Base-by-base conservation (phyloP, 2,329 filamentous ascomycete genomes). In the Curvularia eragrostidis region DNA sequence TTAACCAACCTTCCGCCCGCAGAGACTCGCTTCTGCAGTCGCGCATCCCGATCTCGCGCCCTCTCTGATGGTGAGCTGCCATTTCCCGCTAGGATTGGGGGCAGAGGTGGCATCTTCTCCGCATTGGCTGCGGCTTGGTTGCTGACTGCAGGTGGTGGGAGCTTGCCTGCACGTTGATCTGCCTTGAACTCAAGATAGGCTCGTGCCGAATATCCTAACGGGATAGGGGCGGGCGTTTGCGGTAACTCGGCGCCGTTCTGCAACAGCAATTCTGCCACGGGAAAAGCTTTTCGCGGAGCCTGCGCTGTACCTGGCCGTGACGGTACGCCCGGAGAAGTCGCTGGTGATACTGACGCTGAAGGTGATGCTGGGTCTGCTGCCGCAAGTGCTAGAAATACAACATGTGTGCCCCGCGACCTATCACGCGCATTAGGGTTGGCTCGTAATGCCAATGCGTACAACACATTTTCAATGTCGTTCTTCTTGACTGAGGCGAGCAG, bases 161-260 rank as follows among this genome's bases (percentile, higher is more conserved):
- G 69, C 54, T 69, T 73, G 8, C 80, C 80, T 5, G 77, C 64
- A 24, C 75, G 73, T 61, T 81, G 80, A 39, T 82, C 80, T n/a
- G 74, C 75, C 65, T 87, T 97, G 78, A 93, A 88, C 64, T 96
- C 93, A 47, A 98, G 82, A 69, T 97, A 99, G 32, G 90, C 77
- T 70, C 91, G 89, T 2, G 95, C 94, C 46, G 89, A 89, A 9
- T 86, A 83, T 59, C 91, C 93, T 10, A 99, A 84, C 1, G 93
- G 92, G 65, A 98, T 93, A 0, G 91, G 89, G 0, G 93, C 91
- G 59, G 90, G 82, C 2, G 87, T 81, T 1, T 81, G 73, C 0
- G 95, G 94, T 32, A 98, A 89, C 61, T 97, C 90, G 3, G 93
- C 93, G 15, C 95, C 95, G 71, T 99, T 98, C 69, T 98, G 96